Evolutionary conservation across 2,329 filamentous ascomycete species (phyloP), one percentile per base, ranked within the genome.

Genomic region (Chalaropsis ovoidea): DNA sequence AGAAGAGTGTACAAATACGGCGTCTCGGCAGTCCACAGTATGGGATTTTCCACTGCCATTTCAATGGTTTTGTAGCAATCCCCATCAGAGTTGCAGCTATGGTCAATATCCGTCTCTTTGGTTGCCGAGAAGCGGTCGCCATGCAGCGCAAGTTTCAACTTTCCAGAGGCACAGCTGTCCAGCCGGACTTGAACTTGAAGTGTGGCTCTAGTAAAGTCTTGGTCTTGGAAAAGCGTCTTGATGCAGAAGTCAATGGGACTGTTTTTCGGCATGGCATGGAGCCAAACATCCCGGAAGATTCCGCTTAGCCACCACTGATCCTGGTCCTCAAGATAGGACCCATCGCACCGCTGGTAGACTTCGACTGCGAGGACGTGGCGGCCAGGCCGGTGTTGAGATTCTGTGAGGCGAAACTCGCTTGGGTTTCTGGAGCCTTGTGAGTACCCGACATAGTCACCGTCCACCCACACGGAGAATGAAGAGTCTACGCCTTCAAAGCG

Each of bases 401-500:
- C 69, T 0, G 86, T 85, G 5, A 91, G 78, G 69, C 90, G 87
- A 68, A 90, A 91, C 69, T 90, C 88, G 35, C 82, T 82, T 0
- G 88, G 84, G 68, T 90, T 90, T 22, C 88, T 79, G 3, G 84
- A 84, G 0, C 87, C 88, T 71, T 90, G 87, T 0, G 83, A 84
- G 71, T 90, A 90, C 1, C 88, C 88, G 7, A 89, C 80, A 60
- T 85, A 76, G 11, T 77, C 74, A 0, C 86, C 85, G 70, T 91
- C 90, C 2, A 91, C 71, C 80, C 83, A 90, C 1, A 89, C 77
- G 69, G 87, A 84, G 69, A 87, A 90, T 0, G 87, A 83, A 56
- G 85, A 82, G 71, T 90, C 87, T 0, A 90, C 87, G 0, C 88
- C 88, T 69, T 90, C 87, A 67, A 90, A 90, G 3, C 87, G 78